phyloP scores from a whole-genome alignment of 2,329 filamentous ascomycete species.

The Sclerotinia borealis region DNA sequence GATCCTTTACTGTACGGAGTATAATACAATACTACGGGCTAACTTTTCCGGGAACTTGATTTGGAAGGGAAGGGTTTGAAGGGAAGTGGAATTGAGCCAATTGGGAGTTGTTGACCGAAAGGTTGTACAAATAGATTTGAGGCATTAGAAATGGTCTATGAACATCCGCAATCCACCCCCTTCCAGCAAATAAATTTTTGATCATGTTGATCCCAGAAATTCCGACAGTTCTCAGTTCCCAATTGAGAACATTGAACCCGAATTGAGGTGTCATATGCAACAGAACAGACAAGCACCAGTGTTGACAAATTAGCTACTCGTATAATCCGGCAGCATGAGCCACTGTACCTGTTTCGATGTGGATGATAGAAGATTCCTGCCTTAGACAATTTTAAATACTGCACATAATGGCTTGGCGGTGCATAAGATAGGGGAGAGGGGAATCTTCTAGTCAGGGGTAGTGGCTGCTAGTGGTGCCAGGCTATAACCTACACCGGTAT shows the following conservation, averaged over 20 bases:
- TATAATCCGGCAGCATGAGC: background rate
- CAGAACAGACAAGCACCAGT: too few species aligned
- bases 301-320: slow-evolving; percentile 1
- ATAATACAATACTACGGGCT: background rate
- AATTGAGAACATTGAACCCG: background rate
- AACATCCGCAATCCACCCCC: background rate
- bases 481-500: too few species aligned
- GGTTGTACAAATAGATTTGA: background rate
- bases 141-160: background rate
- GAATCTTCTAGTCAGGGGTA: slow-evolving; percentile 6
- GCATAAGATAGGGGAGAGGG: background rate
- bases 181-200: background rate
- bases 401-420: background rate
- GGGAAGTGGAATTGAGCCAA: background rate
- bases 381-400: slow-evolving; percentile 2
- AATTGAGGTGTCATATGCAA: background rate
- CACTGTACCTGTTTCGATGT: background rate
- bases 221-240: background rate
- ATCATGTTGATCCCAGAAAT: background rate
- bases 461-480: background rate
- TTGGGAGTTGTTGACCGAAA: background rate
- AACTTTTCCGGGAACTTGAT: too few species aligned
- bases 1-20: background rate
- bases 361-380: background rate
- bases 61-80: background rate